Conservation (phyloP, 225 moss, liverwort and hornwort species). For the Pseudisothecium myosuroides region DNA sequence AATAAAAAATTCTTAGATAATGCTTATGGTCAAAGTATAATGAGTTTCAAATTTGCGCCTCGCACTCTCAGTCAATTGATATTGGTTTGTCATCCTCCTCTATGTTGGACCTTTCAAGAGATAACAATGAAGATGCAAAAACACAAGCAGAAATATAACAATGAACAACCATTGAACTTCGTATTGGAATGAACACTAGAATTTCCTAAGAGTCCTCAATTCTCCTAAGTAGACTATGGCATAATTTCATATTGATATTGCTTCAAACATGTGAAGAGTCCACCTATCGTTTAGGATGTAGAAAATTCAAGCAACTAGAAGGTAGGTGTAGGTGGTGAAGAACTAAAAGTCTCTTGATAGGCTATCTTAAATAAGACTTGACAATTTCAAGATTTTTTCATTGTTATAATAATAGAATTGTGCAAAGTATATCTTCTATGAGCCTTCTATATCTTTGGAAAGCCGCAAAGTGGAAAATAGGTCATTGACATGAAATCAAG, state of each 20-base stretch:
- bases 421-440: background rate
- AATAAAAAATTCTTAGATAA: background rate
- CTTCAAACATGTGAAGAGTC: background rate
- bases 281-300: background rate
- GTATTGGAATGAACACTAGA: background rate
- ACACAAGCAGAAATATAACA: background rate
- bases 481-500: background rate
- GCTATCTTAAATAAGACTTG: background rate
- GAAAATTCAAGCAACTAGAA: background rate
- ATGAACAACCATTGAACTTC: background rate
- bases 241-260: background rate
- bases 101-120: background rate
- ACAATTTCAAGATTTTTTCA: background rate
- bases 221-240: background rate
- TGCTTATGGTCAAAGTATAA: background rate
- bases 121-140: background rate
- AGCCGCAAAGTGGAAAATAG: background rate
- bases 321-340: background rate
- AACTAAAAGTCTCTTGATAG: background rate
- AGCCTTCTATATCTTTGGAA: background rate
- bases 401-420: background rate
- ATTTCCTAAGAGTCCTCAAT: background rate
- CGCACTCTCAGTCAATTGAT: background rate
- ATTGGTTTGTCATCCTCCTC: background rate
- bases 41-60: background rate